Evolutionary conservation across 2,329 filamentous ascomycete species (phyloP).

Genomic region (Nemania sp.): DNA sequence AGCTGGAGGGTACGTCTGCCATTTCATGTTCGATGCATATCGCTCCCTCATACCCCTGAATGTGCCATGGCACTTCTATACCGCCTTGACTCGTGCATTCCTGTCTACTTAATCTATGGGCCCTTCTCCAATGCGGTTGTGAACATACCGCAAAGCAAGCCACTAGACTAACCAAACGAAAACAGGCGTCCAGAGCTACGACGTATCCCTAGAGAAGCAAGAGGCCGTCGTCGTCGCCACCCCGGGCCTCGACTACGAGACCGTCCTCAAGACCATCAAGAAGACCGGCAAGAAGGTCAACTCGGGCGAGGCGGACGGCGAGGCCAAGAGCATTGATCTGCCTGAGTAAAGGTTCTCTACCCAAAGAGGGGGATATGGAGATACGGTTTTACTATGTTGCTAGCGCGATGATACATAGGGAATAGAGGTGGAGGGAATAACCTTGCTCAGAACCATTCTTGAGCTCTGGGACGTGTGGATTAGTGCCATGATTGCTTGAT

Average conservation of each 20-base stretch:
- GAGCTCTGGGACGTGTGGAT: too few relatives aligned
- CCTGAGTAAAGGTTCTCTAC: constrained; percentile 38
- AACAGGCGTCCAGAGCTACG: constrained; percentile 81
- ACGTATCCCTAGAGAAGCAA: constrained; percentile 85
- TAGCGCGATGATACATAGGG: background rate
- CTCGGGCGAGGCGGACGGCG: constrained; percentile 71
- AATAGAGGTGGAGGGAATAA: background rate
- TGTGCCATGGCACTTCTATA: background rate
- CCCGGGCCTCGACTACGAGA: constrained; percentile 72
- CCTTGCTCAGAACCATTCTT: too few relatives aligned
- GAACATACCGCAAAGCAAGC: too few relatives aligned
- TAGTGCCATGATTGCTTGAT: too few relatives aligned
- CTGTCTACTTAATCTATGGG: background rate
- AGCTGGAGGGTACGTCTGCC: constrained; percentile 73
- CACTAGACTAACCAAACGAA: constrained; percentile 11
- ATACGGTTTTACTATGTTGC: too few relatives aligned
- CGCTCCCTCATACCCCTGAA: background rate
- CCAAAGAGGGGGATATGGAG: too few relatives aligned
- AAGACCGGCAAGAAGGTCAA: constrained; percentile 96
- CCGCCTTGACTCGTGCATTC: background rate
- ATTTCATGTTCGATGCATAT: background rate
- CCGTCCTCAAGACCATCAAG: constrained; percentile 83
- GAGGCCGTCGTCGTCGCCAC: constrained; percentile 77
- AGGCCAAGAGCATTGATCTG: constrained; percentile 55
- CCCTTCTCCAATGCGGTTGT: too few relatives aligned